Evolutionary conservation across 1,284 basidiomycete genomes (phyloP).

Genomic region (Austroboletus niveus): DNA sequence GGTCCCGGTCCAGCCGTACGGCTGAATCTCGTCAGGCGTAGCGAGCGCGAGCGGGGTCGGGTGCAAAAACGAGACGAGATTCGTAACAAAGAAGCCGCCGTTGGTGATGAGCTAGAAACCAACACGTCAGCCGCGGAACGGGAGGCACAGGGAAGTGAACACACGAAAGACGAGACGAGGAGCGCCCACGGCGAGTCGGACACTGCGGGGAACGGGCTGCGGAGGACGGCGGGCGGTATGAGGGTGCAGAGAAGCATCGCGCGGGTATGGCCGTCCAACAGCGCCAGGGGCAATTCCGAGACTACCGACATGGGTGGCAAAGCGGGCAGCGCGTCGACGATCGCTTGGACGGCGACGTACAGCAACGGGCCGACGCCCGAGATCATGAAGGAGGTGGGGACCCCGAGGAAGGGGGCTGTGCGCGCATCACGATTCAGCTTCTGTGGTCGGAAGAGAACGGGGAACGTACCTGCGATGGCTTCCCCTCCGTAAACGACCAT

Average conservation of each 20-base stretch:
- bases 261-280: constrained; percentile 68
- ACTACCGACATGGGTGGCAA: constrained; percentile 51
- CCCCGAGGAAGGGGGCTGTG: constrained; percentile 60
- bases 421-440: not conserved
- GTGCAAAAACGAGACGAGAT: constrained; percentile 65
- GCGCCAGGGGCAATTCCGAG: constrained; percentile 60
- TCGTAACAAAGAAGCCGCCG: constrained; percentile 69
- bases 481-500: constrained; percentile 75
- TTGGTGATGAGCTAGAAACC: constrained; percentile 60
- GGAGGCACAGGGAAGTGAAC: constrained; percentile 15
- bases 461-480: constrained; percentile 52
- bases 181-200: constrained; percentile 69
- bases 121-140: not conserved
- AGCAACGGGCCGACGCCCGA: constrained; percentile 58
- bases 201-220: constrained; percentile 47
- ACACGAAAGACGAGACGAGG: constrained; percentile 62
- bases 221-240: constrained; percentile 61
- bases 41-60: constrained; percentile 60
- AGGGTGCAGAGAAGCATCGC: constrained; percentile 69
- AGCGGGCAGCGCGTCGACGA: constrained; percentile 55
- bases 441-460: not conserved
- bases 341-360: constrained; percentile 51
- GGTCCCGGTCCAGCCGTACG: constrained; percentile 72
- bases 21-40: constrained; percentile 66
- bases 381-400: constrained; percentile 68